A percentile compares a stretch with the other conserved stretches of the same genome.
These are phyloP conservation scores for Epicoccum nigrum DNA, from an alignment of 2,329 filamentous ascomycete species.

Conservation along the genomic window DNA sequence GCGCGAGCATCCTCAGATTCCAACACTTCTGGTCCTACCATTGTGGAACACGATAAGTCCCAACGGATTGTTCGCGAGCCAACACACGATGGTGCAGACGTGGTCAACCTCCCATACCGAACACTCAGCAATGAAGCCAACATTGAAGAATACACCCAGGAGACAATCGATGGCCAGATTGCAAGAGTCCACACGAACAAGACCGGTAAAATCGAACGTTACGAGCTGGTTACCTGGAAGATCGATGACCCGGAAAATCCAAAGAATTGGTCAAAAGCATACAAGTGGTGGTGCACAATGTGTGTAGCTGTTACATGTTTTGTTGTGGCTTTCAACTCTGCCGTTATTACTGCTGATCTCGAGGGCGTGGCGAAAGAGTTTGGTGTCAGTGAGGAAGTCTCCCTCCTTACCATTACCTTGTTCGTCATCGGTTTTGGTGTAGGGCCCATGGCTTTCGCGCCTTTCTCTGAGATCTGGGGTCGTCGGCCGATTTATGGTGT, in stretches of 20 bases:
- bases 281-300: slow-evolving; percentile 83
- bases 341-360: slow-evolving; percentile 80
- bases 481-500: slow-evolving; percentile 72
- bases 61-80: slow-evolving; percentile 28
- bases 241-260: slow-evolving; percentile 77
- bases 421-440: slow-evolving; percentile 82
- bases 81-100: slow-evolving; percentile 47
- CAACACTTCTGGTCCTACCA: slow-evolving; percentile 23
- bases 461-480: slow-evolving; percentile 76
- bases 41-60: slow-evolving; percentile 20
- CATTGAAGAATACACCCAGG: slow-evolving; percentile 69
- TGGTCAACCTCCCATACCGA: slow-evolving; percentile 68
- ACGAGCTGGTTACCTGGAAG: slow-evolving; percentile 73
- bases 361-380: slow-evolving; percentile 68
- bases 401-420: slow-evolving; percentile 72
- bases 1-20: slow-evolving; percentile 14
- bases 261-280: slow-evolving; percentile 81
- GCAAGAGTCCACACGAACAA: slow-evolving; percentile 61
- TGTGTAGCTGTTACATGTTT: slow-evolving; percentile 69
- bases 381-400: slow-evolving; percentile 72
- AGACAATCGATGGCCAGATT: slow-evolving; percentile 69
- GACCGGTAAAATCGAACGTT: slow-evolving; percentile 56
- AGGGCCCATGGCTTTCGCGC: slow-evolving; percentile 80
- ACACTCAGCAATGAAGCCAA: slow-evolving; percentile 62
- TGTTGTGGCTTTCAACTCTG: slow-evolving; percentile 61